Conservation (phyloP, 495 filamentous ascomycete genomes). For the Daldinia grandis region DNA sequence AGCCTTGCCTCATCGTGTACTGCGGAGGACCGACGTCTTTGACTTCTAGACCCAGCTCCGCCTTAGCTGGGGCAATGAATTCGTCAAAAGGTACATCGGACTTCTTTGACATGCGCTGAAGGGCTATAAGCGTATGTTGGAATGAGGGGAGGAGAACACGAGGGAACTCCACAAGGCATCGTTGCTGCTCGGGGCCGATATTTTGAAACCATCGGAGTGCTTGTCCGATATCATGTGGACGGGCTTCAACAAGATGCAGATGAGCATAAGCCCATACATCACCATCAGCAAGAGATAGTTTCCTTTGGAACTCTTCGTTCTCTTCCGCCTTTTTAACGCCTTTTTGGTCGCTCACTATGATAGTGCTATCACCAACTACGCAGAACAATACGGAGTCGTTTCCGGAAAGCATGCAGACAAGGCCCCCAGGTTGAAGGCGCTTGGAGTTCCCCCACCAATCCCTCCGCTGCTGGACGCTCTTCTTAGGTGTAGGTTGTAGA, state of each 20-base stretch:
- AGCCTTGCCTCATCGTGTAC: constrained; percentile 61
- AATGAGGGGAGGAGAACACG: constrained; percentile 74
- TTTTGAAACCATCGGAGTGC: constrained; percentile 41
- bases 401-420: constrained; percentile 65
- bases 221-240: constrained; percentile 44
- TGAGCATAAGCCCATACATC: constrained; percentile 40
- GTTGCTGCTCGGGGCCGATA: constrained; percentile 30
- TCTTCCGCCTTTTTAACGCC: not conserved
- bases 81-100: constrained; percentile 67
- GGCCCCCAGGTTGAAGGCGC: constrained; percentile 62
- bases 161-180: constrained; percentile 73
- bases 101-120: constrained; percentile 65
- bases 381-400: constrained; percentile 63
- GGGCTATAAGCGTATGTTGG: constrained; percentile 67
- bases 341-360: constrained; percentile 22
- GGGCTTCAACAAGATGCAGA: constrained; percentile 44
- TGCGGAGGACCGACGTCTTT: constrained; percentile 57
- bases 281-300: constrained; percentile 38
- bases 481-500: constrained; percentile 57
- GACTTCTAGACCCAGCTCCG: not conserved
- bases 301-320: constrained; percentile 9
- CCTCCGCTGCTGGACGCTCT: constrained; percentile 49
- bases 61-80: constrained; percentile 58
- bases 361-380: constrained; percentile 56
- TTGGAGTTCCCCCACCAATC: constrained; percentile 71